phyloP scores from a whole-genome alignment of 805 yeast species.

The Barnettozyma siamensis region DNA sequence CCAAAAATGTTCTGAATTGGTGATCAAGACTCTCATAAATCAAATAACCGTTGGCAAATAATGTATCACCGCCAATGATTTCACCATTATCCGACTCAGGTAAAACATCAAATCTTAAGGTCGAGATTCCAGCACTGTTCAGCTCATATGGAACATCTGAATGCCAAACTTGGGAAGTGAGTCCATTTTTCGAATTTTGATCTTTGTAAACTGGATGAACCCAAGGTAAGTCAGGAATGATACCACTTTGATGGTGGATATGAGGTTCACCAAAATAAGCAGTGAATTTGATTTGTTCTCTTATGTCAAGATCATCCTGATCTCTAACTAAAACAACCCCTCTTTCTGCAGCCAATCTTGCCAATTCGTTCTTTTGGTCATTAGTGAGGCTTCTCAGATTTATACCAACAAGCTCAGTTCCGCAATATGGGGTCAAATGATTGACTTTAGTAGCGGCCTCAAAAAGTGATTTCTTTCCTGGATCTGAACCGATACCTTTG shows the following conservation, averaged over 20 bases:
- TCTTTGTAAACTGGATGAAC: conserved; percentile 50
- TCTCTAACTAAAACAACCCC: conserved; percentile 64
- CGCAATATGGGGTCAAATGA: conserved; percentile 6
- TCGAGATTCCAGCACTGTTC: conserved; percentile 61
- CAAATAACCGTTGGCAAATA: conserved; percentile 54
- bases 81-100: conserved; percentile 28
- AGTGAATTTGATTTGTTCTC: conserved; percentile 40
- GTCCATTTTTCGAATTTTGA: conserved; percentile 1
- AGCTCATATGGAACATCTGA: conserved; percentile 61
- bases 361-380: conserved; percentile 61
- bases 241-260: conserved; percentile 70
- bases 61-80: conserved; percentile 54
- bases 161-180: conserved; percentile 38
- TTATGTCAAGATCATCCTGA: conserved; percentile 52
- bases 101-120: conserved; percentile 49
- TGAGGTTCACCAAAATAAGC: conserved; percentile 65
- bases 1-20: conserved; percentile 44
- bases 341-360: conserved; percentile 59
- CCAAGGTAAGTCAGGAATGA: conserved; percentile 49
- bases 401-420: conserved; percentile 48
- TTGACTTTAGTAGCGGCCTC: background rate
- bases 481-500: background rate
- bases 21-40: conserved; percentile 62
- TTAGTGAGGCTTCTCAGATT: conserved; percentile 50
- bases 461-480: background rate